A percentile compares a stretch with the other conserved stretches of the same genome.
phyloP scores from a whole-genome alignment of 768 basidiomycete genomes.

The Podaxis pistillaris region DNA sequence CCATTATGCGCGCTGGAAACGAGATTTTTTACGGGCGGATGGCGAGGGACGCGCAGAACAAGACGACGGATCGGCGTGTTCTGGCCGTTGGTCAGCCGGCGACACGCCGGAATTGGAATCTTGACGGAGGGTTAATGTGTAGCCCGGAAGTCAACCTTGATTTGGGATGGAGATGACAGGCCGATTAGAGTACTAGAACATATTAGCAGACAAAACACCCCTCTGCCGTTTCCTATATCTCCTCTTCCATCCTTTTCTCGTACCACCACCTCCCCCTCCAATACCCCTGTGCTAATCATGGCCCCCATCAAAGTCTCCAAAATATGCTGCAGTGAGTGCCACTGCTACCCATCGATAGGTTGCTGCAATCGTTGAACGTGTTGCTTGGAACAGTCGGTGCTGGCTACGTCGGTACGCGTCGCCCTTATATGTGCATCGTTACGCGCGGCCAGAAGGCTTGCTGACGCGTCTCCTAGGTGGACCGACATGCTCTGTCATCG shows the following conservation, averaged over 20 bases:
- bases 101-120: not conserved
- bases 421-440: not conserved
- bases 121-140: not conserved
- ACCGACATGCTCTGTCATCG: slow-evolving; percentile 94
- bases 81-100: slow-evolving; percentile 1
- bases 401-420: slow-evolving; percentile 85
- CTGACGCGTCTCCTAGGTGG: slow-evolving; percentile 55
- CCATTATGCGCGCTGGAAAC: not conserved
- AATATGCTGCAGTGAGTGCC: slow-evolving; percentile 83
- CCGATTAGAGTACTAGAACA: not conserved
- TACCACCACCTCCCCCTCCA: slow-evolving; percentile 47
- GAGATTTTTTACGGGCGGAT: not conserved
- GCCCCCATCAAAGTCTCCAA: slow-evolving; percentile 65
- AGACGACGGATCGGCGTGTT: not conserved
- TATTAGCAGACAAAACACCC: not conserved
- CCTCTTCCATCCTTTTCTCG: slow-evolving; percentile 12
- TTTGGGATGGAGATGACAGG: slow-evolving; percentile 3
- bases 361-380: slow-evolving; percentile 13
- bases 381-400: slow-evolving; percentile 61
- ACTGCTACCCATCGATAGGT: not conserved
- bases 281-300: slow-evolving; percentile 48
- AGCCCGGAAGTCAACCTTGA: not conserved
- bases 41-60: not conserved
- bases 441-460: not conserved
- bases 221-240: slow-evolving; percentile 12